Evolutionary conservation across 1,284 basidiomycete genomes (phyloP).

Genomic region (Tilletia caries): DNA sequence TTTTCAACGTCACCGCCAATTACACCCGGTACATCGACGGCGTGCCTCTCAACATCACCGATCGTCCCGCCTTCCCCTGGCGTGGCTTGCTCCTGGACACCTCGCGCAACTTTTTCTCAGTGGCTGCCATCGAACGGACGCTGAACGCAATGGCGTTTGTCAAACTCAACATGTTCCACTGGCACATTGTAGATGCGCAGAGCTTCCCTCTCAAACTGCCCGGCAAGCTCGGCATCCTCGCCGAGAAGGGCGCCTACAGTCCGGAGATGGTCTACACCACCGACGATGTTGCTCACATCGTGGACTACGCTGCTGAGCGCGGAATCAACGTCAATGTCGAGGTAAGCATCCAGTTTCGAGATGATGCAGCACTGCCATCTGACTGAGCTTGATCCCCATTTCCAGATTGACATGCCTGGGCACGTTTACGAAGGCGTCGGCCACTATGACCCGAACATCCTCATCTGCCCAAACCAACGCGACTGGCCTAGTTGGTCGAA

Average conservation of each 20-base stretch:
- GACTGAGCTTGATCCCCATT: too few species aligned
- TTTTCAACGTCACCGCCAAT: not conserved
- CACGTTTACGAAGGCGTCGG: constrained; percentile 68
- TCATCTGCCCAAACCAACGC: constrained; percentile 67
- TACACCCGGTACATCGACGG: constrained; percentile 57
- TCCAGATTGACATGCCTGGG: constrained; percentile 71
- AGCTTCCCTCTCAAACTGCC: constrained; percentile 67
- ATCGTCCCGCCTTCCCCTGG: constrained; percentile 56
- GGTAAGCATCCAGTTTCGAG: not conserved
- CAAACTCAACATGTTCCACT: constrained; percentile 72
- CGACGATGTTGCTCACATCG: constrained; percentile 64
- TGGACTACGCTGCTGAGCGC: constrained; percentile 68
- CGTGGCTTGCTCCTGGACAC: constrained; percentile 80
- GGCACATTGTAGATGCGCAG: constrained; percentile 65
- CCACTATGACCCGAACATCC: constrained; percentile 66
- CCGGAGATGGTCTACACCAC: constrained; percentile 62
- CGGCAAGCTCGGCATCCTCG: constrained; percentile 65
- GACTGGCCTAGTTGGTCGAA: constrained; percentile 60
- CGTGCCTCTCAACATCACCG: constrained; percentile 54
- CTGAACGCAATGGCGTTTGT: constrained; percentile 81
- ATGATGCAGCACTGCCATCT: too few species aligned
- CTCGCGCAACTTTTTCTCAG: constrained; percentile 62
- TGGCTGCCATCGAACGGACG: constrained; percentile 66
- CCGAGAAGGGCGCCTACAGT: constrained; percentile 69
- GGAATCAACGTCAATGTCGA: constrained; percentile 70